These are phyloP conservation scores for Hypoxylon fuscum DNA, from an alignment of 495 filamentous ascomycete species.

Conservation along the genomic window DNA sequence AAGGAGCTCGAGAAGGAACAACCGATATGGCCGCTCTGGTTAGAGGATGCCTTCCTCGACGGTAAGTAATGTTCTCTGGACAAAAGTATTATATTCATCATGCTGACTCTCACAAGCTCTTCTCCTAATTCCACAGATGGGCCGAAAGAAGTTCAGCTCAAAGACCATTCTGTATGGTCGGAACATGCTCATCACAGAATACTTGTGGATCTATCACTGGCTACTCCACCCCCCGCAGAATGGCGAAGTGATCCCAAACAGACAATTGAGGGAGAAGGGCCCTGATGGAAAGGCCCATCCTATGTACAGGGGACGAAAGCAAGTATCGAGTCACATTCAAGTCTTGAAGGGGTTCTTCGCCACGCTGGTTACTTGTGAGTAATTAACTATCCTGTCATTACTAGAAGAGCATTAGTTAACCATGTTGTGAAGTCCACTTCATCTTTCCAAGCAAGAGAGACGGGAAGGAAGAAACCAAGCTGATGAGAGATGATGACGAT, in stretches of 20 bases:
- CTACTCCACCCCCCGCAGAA: conserved; percentile 45
- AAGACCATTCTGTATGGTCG: conserved; percentile 79
- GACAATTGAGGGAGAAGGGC: conserved; percentile 62
- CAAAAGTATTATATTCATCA: background rate
- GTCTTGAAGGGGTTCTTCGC: conserved; percentile 86
- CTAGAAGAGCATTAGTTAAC: conserved; percentile 5
- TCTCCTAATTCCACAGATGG: conserved; percentile 81
- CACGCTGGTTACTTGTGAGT: conserved; percentile 47
- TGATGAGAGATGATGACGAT: conserved; percentile 50
- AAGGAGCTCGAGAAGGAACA: conserved; percentile 56
- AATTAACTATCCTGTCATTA: background rate
- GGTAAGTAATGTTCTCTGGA: conserved; percentile 62
- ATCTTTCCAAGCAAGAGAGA: conserved; percentile 53
- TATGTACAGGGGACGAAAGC: conserved; percentile 68
- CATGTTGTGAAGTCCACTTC: conserved; percentile 51
- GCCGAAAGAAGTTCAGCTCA: conserved; percentile 77
- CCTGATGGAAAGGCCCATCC: conserved; percentile 40
- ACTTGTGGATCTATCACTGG: conserved; percentile 69
- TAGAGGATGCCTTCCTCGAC: conserved; percentile 90
- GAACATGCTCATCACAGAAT: conserved; percentile 90
- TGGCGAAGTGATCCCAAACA: conserved; percentile 63
- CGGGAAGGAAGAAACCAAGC: conserved; percentile 40
- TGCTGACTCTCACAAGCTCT: conserved; percentile 67
- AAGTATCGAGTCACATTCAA: conserved; percentile 96
- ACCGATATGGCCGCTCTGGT: conserved; percentile 77